Evolutionary conservation across 495 filamentous ascomycete genomes (phyloP).

Genomic region (Aspergillus leporis): DNA sequence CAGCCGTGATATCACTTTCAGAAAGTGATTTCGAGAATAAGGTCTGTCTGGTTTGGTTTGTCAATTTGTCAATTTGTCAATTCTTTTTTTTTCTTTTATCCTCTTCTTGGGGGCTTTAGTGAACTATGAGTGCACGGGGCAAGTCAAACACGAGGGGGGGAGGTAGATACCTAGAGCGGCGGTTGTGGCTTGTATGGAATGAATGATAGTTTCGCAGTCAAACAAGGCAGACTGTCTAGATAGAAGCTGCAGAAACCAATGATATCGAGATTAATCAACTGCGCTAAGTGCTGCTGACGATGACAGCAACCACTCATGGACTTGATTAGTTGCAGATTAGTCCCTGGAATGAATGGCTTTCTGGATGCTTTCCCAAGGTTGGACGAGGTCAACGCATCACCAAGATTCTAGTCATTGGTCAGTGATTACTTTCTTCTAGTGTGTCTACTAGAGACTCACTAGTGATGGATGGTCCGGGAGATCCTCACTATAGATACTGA

Average conservation of each 20-base stretch:
- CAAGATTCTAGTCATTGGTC: neutral
- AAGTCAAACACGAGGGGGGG: slow-evolving; percentile 13
- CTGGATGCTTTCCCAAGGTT: slow-evolving; percentile 4
- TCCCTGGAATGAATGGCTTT: slow-evolving; percentile 9
- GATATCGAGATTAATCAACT: neutral
- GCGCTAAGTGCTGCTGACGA: slow-evolving; percentile 5
- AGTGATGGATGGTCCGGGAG: neutral
- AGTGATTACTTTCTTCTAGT: neutral
- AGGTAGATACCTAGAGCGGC: slow-evolving; percentile 5
- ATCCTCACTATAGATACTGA: slow-evolving; percentile 4
- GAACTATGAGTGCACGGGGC: slow-evolving; percentile 7
- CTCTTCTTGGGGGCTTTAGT: neutral
- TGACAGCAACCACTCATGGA: neutral
- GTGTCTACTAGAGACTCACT: neutral
- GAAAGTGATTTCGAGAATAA: neutral
- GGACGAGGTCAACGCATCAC: slow-evolving; percentile 1
- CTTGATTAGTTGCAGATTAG: slow-evolving; percentile 3
- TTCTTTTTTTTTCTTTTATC: slow-evolving; percentile 1
- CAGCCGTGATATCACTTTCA: neutral
- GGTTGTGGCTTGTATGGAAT: slow-evolving; percentile 13
- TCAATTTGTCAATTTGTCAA: neutral
- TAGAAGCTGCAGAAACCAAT: slow-evolving; percentile 7
- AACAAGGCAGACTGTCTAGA: slow-evolving; percentile 8
- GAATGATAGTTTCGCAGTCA: slow-evolving; percentile 8
- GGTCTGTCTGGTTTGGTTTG: neutral